Conservation (phyloP, 1,139 yeast genomes). For the Groenewaldozyma sp. region DNA sequence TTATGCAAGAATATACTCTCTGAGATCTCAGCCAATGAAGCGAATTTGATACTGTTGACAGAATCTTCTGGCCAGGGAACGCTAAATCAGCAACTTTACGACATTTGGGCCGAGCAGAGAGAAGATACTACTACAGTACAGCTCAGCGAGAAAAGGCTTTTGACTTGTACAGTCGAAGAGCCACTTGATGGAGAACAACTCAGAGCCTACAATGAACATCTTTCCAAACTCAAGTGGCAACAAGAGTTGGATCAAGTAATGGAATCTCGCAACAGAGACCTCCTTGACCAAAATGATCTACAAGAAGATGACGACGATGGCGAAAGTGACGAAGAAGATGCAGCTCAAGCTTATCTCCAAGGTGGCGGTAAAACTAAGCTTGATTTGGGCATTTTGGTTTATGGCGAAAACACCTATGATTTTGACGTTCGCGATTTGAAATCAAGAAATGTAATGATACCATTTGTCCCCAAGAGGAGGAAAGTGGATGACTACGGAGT, state of each 20-base stretch:
- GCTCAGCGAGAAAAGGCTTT: constrained; percentile 17
- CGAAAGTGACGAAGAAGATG: constrained; percentile 15
- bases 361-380: constrained; percentile 16
- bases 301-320: constrained; percentile 30
- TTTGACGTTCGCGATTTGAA: constrained; percentile 51
- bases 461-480: constrained; percentile 47
- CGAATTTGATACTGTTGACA: constrained; percentile 64
- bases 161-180: constrained; percentile 19
- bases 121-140: constrained; percentile 10
- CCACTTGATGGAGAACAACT: constrained; percentile 32
- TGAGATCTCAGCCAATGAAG: constrained; percentile 52
- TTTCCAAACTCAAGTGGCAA: constrained; percentile 34
- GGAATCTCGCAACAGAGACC: constrained; percentile 46
- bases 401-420: constrained; percentile 42
- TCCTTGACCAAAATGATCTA: constrained; percentile 38
- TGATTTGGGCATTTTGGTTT: constrained; percentile 26
- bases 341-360: background rate
- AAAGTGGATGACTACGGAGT: constrained; percentile 84
- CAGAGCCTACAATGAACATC: constrained; percentile 22
- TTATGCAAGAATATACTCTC: constrained; percentile 52
- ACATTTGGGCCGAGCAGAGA: constrained; percentile 42
- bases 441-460: constrained; percentile 66
- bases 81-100: constrained; percentile 39
- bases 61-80: constrained; percentile 43
- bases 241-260: constrained; percentile 45